Evolutionary conservation across 2,329 filamentous ascomycete species (phyloP).

Genomic region (Diaporthe capsici): DNA sequence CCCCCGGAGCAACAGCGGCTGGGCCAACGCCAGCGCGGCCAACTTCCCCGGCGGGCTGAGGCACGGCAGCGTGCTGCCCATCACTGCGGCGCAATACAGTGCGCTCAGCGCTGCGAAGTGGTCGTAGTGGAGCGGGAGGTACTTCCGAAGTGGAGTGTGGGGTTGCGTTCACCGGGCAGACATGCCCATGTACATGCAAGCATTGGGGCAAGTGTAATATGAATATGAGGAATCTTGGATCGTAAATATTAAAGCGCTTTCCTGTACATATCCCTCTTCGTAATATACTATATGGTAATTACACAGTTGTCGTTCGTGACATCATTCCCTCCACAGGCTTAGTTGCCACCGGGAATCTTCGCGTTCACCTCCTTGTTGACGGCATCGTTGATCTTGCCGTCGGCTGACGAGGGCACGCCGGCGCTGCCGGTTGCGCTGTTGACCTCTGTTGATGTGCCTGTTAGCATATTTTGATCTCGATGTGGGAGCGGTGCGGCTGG

Average conservation of each 20-base stretch:
- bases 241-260: slow-evolving; percentile 19
- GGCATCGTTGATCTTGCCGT: slow-evolving; percentile 39
- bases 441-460: slow-evolving; percentile 33
- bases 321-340: background rate
- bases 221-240: background rate
- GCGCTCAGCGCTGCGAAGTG: slow-evolving; percentile 52
- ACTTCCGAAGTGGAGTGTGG: background rate
- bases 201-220: no score
- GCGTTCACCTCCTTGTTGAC: slow-evolving; percentile 43
- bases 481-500: background rate
- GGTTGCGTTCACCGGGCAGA: no score
- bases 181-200: background rate
- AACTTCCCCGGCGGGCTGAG: slow-evolving; percentile 63
- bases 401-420: slow-evolving; percentile 40
- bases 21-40: slow-evolving; percentile 58
- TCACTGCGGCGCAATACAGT: slow-evolving; percentile 59
- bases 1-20: slow-evolving; percentile 58
- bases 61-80: slow-evolving; percentile 65
- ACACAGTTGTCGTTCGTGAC: background rate
- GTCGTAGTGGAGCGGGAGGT: slow-evolving; percentile 43
- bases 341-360: slow-evolving; percentile 45
- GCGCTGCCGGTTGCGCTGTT: slow-evolving; percentile 40
- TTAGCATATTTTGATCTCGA: background rate
- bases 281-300: background rate
- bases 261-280: background rate